Percentiles rank a stretch among this genome's conserved stretches.
Evolutionary conservation across 1,284 basidiomycete species (phyloP).

Genomic region (Neonothopanus nambi): DNA sequence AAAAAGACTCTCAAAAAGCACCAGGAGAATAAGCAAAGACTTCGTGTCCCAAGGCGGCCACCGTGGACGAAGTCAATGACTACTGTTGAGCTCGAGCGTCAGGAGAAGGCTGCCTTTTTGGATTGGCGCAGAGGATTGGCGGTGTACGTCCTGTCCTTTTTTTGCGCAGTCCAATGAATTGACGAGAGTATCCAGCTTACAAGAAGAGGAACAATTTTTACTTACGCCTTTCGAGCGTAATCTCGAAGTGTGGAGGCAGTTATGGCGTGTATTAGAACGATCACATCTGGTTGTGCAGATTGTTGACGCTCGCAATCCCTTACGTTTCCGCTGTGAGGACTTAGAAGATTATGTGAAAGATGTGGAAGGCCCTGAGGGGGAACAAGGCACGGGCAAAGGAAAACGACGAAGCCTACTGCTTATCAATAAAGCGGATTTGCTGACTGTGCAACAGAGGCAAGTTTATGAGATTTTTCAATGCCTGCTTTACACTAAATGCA

Average conservation of each 20-base stretch:
- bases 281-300: constrained; percentile 95
- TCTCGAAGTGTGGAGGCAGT: constrained; percentile 94
- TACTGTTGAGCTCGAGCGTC: constrained; percentile 75
- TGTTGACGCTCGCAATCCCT: constrained; percentile 91
- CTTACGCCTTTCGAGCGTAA: constrained; percentile 96
- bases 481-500: constrained; percentile 20
- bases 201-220: constrained; percentile 79
- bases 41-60: constrained; percentile 85
- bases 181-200: constrained; percentile 49
- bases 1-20: constrained; percentile 73
- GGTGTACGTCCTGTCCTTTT: constrained; percentile 50
- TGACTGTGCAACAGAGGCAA: constrained; percentile 86
- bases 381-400: constrained; percentile 74
- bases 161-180: constrained; percentile 6
- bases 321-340: constrained; percentile 91
- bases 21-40: constrained; percentile 65
- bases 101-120: constrained; percentile 87
- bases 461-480: constrained; percentile 19
- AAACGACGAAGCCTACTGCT: constrained; percentile 79
- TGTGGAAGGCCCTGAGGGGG: constrained; percentile 76
- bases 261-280: constrained; percentile 93
- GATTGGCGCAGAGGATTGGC: constrained; percentile 93
- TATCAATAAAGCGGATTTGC: constrained; percentile 95
- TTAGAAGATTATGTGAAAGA: constrained; percentile 85
- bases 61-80: constrained; percentile 84